Conservation (phyloP, 2,329 filamentous ascomycete genomes). For the Fusarium sp. region DNA sequence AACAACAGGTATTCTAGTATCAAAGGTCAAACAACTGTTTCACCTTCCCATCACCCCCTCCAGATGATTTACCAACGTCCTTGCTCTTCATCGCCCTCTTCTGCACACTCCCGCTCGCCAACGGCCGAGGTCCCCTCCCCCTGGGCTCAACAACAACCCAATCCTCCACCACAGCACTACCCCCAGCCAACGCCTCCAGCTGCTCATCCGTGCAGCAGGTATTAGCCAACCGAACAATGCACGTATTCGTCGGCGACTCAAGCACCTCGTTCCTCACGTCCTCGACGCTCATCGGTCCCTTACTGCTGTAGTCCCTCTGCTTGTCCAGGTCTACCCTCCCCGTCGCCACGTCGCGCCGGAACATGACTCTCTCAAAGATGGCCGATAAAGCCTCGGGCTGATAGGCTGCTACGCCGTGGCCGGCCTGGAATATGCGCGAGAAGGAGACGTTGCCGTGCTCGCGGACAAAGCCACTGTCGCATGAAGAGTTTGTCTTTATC, state of each 20-base stretch:
- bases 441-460: slow-evolving; percentile 79
- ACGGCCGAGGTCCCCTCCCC: slow-evolving; percentile 8
- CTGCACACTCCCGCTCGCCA: neutral
- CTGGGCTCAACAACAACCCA: slow-evolving; percentile 33
- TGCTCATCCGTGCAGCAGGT: slow-evolving; percentile 54
- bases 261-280: slow-evolving; percentile 63
- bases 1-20: no score
- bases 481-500: slow-evolving; percentile 71
- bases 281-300: slow-evolving; percentile 61
- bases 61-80: no score
- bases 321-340: slow-evolving; percentile 57
- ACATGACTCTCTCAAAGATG: slow-evolving; percentile 68
- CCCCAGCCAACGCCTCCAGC: slow-evolving; percentile 29
- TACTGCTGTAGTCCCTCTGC: slow-evolving; percentile 50
- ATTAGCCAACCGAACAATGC: slow-evolving; percentile 62
- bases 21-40: no score
- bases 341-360: slow-evolving; percentile 62
- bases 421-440: slow-evolving; percentile 70
- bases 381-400: slow-evolving; percentile 66
- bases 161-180: slow-evolving; percentile 33
- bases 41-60: no score
- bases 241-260: slow-evolving; percentile 60
- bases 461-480: slow-evolving; percentile 76
- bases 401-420: slow-evolving; percentile 68
- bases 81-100: neutral